phyloP scores from a whole-genome alignment of 495 filamentous ascomycete species.

The Antarctomyces pellizariae region DNA sequence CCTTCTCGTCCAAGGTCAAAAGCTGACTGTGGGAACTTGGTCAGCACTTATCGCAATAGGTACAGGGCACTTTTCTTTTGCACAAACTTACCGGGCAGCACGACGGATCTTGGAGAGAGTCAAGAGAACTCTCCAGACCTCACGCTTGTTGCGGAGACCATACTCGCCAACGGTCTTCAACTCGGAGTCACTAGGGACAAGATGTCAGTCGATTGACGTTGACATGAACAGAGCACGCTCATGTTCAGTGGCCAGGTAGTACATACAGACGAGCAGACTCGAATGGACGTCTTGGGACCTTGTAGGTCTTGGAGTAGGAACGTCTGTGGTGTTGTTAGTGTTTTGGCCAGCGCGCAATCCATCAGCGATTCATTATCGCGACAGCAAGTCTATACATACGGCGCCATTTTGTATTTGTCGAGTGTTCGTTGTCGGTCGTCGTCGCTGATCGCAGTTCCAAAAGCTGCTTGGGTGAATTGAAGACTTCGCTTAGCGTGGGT shows the following conservation, averaged over 20 bases:
- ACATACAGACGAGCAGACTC: slow-evolving; percentile 99
- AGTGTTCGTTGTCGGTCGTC: too few relatives aligned
- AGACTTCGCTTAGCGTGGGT: too few relatives aligned
- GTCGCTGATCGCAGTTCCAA: too few relatives aligned
- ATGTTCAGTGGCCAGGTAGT: slow-evolving; percentile 80
- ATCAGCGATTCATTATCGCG: too few relatives aligned
- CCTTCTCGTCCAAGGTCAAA: slow-evolving; percentile 98
- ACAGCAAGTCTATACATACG: too few relatives aligned
- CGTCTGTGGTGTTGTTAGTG: too few relatives aligned
- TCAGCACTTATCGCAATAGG: slow-evolving; percentile 2
- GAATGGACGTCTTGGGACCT: slow-evolving; percentile 71
- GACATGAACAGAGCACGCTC: slow-evolving; percentile 98
- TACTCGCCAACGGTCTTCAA: slow-evolving; percentile 98
- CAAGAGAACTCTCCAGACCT: slow-evolving; percentile 98
- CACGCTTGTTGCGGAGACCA: slow-evolving; percentile 98
- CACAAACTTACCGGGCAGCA: slow-evolving; percentile 99
- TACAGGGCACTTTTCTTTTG: too few relatives aligned
- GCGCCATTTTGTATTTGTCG: too few relatives aligned
- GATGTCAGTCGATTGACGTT: slow-evolving; percentile 34
- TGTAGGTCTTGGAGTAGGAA: slow-evolving; percentile 95
- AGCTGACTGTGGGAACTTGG: slow-evolving; percentile 48
- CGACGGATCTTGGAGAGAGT: slow-evolving; percentile 99
- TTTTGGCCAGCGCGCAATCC: too few relatives aligned
- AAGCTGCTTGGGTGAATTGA: too few relatives aligned
- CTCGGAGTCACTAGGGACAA: slow-evolving; percentile 90